These are phyloP conservation scores for Neotropicomus parvogracilis DNA, from an alignment of 1,284 basidiomycete genomes.

Conservation along the genomic window DNA sequence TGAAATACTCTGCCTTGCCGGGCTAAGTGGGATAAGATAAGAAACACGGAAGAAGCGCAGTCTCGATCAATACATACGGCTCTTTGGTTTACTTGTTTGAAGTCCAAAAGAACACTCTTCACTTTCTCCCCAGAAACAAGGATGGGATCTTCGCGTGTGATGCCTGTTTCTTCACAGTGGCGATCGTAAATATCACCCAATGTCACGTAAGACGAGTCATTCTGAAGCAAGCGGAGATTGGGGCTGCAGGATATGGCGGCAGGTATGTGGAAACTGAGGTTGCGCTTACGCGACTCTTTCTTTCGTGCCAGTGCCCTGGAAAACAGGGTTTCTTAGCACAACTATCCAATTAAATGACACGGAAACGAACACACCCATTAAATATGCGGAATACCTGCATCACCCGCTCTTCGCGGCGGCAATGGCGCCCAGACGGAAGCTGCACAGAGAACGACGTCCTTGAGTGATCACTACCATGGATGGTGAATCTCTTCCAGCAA, in stretches of 20 bases:
- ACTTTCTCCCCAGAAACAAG: conserved; percentile 82
- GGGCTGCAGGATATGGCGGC: conserved; percentile 84
- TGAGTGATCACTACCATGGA: conserved; percentile 92
- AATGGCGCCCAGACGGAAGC: conserved; percentile 82
- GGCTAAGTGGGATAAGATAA: conserved; percentile 39
- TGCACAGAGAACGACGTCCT: conserved; percentile 90
- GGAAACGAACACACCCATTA: conserved; percentile 63
- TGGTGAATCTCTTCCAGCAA: conserved; percentile 87
- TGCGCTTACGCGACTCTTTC: conserved; percentile 92
- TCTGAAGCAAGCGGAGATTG: conserved; percentile 83
- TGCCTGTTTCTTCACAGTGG: conserved; percentile 75
- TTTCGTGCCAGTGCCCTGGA: conserved; percentile 76
- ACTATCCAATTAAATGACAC: neutral
- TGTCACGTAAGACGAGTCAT: conserved; percentile 87
- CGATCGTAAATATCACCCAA: conserved; percentile 94
- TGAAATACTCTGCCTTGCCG: conserved; percentile 66
- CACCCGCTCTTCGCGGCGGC: conserved; percentile 90
- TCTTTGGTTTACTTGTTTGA: conserved; percentile 47
- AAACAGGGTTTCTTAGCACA: conserved; percentile 11
- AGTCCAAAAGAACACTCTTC: conserved; percentile 64
- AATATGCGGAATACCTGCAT: conserved; percentile 92
- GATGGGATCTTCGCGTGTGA: conserved; percentile 87
- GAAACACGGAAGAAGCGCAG: neutral
- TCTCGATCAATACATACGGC: conserved; percentile 40
- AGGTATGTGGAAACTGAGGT: conserved; percentile 89